Conservation (phyloP, 345 rosid species). For the Adansonia digitata region DNA sequence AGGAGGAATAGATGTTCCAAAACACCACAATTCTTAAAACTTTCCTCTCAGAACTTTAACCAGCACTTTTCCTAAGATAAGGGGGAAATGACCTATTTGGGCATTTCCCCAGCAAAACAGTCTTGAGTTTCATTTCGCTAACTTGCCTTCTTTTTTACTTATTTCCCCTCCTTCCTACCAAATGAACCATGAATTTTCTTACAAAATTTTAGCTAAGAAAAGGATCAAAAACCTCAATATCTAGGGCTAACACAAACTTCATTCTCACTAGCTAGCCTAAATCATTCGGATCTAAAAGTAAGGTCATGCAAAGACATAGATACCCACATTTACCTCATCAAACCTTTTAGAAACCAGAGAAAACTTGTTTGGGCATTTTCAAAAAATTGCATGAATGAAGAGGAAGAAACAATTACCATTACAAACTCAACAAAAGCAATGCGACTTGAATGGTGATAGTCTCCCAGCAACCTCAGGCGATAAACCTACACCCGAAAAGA, state of each 20-base stretch:
- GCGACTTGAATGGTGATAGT: constrained; percentile 75
- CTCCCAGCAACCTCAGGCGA: constrained; percentile 76
- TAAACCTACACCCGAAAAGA: constrained; percentile 47
- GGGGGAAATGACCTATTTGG: neutral
- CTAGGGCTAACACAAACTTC: neutral
- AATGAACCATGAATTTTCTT: neutral
- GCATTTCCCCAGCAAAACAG: neutral
- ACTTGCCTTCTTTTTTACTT: neutral
- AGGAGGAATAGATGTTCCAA: neutral
- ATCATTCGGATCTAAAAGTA: neutral
- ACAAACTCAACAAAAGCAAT: constrained; percentile 81
- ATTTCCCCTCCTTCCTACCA: neutral
- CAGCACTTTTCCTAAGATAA: neutral
- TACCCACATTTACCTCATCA: neutral
- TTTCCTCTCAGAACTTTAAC: neutral
- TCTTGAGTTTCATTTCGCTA: neutral
- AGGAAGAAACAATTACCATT: constrained; percentile 40
- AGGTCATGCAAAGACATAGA: neutral
- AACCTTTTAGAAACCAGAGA: constrained; percentile 4
- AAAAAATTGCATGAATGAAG: neutral
- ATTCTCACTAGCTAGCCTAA: neutral
- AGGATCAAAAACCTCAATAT: neutral
- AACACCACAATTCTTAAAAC: neutral
- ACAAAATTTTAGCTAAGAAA: neutral
- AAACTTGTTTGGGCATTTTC: neutral